Percentiles rank a stretch among this genome's conserved stretches.
Evolutionary conservation across 208 protist species (phyloP).

Genomic region (Naegleria fowleri): DNA sequence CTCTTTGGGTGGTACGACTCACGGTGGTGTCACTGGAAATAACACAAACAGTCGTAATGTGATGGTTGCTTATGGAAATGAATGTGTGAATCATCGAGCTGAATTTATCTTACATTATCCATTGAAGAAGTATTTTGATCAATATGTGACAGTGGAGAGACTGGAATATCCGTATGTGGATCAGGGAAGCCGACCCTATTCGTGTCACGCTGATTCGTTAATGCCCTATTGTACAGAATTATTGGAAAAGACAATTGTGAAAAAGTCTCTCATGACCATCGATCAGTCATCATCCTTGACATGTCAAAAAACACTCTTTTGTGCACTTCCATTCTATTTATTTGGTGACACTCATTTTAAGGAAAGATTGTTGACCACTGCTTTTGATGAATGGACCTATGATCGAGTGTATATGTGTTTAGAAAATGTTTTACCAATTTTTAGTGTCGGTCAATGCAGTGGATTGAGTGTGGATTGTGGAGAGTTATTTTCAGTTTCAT

Average conservation of each 20-base stretch:
- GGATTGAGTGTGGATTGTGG: not conserved
- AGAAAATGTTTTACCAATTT: not conserved
- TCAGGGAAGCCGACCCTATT: not conserved
- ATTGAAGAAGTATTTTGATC: not conserved
- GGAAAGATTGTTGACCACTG: not conserved
- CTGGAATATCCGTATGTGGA: too few species aligned
- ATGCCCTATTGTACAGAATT: not conserved
- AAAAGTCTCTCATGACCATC: not conserved
- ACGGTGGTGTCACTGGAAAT: too few species aligned
- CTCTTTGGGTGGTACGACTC: too few species aligned
- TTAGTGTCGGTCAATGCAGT: not conserved
- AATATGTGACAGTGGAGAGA: not conserved
- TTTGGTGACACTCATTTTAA: not conserved
- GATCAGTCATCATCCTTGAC: too few species aligned
- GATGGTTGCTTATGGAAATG: not conserved
- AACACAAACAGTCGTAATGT: too few species aligned
- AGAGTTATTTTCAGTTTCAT: not conserved
- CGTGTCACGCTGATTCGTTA: not conserved
- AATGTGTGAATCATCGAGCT: not conserved
- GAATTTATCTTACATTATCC: not conserved
- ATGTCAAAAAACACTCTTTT: not conserved
- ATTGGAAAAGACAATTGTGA: not conserved
- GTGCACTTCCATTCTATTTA: not conserved
- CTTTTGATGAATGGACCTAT: not conserved
- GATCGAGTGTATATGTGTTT: not conserved